These are phyloP conservation scores for Saccharomycopsis hybrid DNA, from an alignment of 1,139 yeast species.

Conservation along the genomic window DNA sequence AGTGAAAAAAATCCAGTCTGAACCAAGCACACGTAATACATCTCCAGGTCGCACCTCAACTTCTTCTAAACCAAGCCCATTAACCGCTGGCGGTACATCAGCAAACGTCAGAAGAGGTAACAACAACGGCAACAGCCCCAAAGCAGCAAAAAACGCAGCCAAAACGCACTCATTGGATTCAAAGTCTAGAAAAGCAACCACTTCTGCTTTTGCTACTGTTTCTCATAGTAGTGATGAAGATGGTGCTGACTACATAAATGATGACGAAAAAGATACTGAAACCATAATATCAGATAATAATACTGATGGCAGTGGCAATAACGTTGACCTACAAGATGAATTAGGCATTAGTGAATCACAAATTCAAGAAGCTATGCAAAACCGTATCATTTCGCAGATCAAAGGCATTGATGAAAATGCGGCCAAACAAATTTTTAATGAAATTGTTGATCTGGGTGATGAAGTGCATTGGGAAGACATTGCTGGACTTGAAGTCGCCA, in stretches of 20 bases:
- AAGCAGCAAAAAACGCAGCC: too few relatives aligned
- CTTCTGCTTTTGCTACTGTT: not conserved
- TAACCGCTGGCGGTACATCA: too few relatives aligned
- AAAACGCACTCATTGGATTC: too few relatives aligned
- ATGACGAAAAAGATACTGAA: constrained; percentile 30
- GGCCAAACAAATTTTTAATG: constrained; percentile 82
- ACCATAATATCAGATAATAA: constrained; percentile 26
- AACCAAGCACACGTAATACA: too few relatives aligned
- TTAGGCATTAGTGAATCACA: constrained; percentile 25
- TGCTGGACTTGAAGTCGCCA: constrained; percentile 89
- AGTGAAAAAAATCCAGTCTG: too few relatives aligned
- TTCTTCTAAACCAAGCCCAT: too few relatives aligned
- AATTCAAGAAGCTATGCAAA: constrained; percentile 30
- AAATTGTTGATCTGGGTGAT: constrained; percentile 90
- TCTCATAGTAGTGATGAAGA: constrained; percentile 20
- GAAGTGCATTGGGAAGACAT: constrained; percentile 97
- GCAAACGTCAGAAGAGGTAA: too few relatives aligned
- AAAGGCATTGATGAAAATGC: constrained; percentile 54
- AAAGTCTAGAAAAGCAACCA: not conserved
- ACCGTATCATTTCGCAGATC: constrained; percentile 32
- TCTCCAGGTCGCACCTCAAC: too few relatives aligned
- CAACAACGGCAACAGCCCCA: too few relatives aligned
- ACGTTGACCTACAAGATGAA: constrained; percentile 24
- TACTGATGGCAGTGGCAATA: constrained; percentile 19
- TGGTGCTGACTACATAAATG: constrained; percentile 19